Base-by-base conservation (phyloP, 2,329 filamentous ascomycete genomes). In the Penicillium corylophilum region DNA sequence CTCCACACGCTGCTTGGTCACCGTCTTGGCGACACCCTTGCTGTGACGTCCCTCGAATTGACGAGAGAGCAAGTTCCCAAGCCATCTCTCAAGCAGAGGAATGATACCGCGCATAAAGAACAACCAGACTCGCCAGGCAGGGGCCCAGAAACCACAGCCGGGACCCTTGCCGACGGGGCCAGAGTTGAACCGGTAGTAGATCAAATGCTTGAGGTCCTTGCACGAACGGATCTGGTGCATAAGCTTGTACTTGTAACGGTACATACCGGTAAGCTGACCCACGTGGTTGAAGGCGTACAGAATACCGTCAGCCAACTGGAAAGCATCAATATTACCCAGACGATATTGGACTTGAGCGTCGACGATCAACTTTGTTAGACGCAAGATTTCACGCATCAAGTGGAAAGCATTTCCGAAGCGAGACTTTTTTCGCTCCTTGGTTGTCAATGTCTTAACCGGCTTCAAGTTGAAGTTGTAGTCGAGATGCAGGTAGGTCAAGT, bases 401-500 rank as follows among this genome's bases (percentile, higher is more conserved):
- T 99, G 94, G 80, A 99, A 99, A 18, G 94, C 95, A 69, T 99
- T 99, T 78, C 94, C 94, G 62, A 99, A 99, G 57, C 94, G 88
- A 26, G 93, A 97, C 82, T 99, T 99, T 80, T 99, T 99, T 64
- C 94, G 88, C 79, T 99, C 94, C 74, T 99, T 99, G 28, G 94
- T 99, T 0, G 94, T 99, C 62, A 99, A 74, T 0, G 94, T 99
- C 80, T 99, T 99, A 71, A 99, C 94, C 3, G 94, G 94, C 79
- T 99, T 99, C 72, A 99, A 69, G 73, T 99, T 99, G 80, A 99
- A 99, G 74, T 99, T 99, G 79, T 97, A 99, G 69, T 99, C 94
- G 49, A 99, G 85, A 79, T 99, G 95, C 50, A 99, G 82, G 68
- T 99, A 99, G 0, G 94, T 99, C 63, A 99, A 77, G 72, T 99